Base-by-base conservation (phyloP, 345 rosid species). In the Excoecaria cochinchinensis region DNA sequence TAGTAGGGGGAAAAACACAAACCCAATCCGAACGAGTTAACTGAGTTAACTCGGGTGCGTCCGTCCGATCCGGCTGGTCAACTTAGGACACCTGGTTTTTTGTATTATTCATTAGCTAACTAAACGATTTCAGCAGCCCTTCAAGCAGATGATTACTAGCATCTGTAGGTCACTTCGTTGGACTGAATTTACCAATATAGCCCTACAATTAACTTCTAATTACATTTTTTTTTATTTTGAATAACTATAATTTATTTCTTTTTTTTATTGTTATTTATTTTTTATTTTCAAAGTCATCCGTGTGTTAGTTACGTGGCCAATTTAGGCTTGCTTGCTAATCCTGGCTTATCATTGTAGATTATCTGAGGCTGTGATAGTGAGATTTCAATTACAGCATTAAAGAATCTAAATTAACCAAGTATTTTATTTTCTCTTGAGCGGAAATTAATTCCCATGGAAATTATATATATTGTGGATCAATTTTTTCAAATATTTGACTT, bases 11-110 rank as follows among this genome's bases (percentile, higher is more conserved):
- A n/a, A n/a, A n/a, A n/a, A n/a, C n/a, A 59, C 55, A 21, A 38
- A 70, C n/a, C 66, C 10, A 17, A 16, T 21, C 24, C 13, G 17
- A 17, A 39, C 63, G 70, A 74, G 62, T 64, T 64, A 5, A 2
- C 8, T 53, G 64, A 39, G 70, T 19, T 19, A 19, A 66, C 71
- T 65, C 65, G 56, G 44, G 47, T 21, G 58, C 44, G 67, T 59
- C 25, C 16, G 4, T 0, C 5, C 17, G 56, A 24, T 5, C 31
- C 8, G 19, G 56, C 44, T 50, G 44, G 46, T 31, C 60, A 51
- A 67, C 71, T 12, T 61, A 31, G 31, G 31, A 31, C 31, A 31
- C 31, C 31, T n/a, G n/a, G n/a, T n/a, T n/a, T 31, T 31, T 31
- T 31, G 2, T 31, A 31, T 31, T n/a, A n/a, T n/a, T n/a, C n/a